phyloP scores from a whole-genome alignment of 306 rosid species.

The Hylodesmum podocarpum region DNA sequence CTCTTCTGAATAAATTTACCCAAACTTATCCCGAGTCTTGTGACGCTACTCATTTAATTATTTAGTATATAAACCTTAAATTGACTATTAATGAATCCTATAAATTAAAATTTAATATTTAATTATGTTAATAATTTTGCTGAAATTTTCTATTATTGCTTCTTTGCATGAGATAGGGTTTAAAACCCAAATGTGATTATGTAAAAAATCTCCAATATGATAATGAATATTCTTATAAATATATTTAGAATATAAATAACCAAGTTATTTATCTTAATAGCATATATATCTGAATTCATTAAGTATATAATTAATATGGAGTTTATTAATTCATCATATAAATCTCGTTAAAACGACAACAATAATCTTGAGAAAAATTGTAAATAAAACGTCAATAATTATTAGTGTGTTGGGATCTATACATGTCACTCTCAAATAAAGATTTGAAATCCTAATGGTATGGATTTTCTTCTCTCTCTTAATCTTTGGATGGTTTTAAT shows the following conservation, averaged over 20 bases:
- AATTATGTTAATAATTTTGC: background rate
- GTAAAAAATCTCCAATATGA: too few species aligned
- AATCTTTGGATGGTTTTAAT: too few species aligned
- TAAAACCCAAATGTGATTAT: background rate
- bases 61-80: background rate
- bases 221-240: background rate
- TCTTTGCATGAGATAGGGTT: background rate
- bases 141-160: background rate
- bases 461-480: background rate
- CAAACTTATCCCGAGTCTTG: too few species aligned
- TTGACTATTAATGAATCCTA: background rate
- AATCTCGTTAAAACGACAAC: background rate
- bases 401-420: background rate
- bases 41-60: background rate
- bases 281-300: too few species aligned
- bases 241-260: background rate
- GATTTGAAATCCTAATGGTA: background rate
- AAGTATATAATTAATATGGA: background rate
- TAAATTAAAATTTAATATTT: background rate
- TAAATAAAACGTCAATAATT: background rate
- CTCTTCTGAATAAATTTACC: too few species aligned
- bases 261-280: too few species aligned
- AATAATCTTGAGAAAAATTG: background rate
- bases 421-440: background rate
- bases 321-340: background rate